Evolutionary conservation across 495 filamentous ascomycete species (phyloP).

Genomic region (Aspergillus biplanus): DNA sequence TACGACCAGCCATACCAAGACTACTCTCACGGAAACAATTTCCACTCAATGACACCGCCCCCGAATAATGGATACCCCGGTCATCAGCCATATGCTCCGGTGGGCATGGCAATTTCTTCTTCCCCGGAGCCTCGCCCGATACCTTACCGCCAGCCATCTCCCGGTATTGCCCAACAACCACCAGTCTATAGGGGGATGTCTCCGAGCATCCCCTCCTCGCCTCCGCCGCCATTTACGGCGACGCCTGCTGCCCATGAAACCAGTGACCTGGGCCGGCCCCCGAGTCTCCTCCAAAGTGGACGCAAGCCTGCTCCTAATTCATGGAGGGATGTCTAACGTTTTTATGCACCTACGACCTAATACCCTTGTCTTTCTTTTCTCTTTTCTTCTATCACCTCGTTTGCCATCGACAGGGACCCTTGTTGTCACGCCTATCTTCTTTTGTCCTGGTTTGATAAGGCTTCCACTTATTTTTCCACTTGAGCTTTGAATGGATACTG

Average conservation of each 20-base stretch:
- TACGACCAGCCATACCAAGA: constrained; percentile 37
- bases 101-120: constrained; percentile 14
- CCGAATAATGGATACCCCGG: constrained; percentile 32
- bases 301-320: constrained; percentile 40
- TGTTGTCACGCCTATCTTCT: not conserved
- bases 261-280: constrained; percentile 38
- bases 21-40: constrained; percentile 26
- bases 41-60: constrained; percentile 25
- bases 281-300: constrained; percentile 50
- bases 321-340: constrained; percentile 35
- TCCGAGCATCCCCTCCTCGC: constrained; percentile 36
- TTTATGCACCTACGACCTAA: not conserved
- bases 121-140: constrained; percentile 22
- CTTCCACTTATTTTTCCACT: not conserved
- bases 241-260: constrained; percentile 29
- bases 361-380: not conserved
- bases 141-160: constrained; percentile 36
- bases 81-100: constrained; percentile 23
- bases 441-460: not conserved
- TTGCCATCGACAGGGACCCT: not conserved
- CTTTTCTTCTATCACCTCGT: not conserved
- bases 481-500: no score
- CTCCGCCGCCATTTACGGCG: constrained; percentile 40
- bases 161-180: constrained; percentile 29
- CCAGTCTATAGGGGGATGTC: constrained; percentile 31